Base-by-base conservation (phyloP, 495 filamentous ascomycete genomes). In the Pyronema omphalodes region DNA sequence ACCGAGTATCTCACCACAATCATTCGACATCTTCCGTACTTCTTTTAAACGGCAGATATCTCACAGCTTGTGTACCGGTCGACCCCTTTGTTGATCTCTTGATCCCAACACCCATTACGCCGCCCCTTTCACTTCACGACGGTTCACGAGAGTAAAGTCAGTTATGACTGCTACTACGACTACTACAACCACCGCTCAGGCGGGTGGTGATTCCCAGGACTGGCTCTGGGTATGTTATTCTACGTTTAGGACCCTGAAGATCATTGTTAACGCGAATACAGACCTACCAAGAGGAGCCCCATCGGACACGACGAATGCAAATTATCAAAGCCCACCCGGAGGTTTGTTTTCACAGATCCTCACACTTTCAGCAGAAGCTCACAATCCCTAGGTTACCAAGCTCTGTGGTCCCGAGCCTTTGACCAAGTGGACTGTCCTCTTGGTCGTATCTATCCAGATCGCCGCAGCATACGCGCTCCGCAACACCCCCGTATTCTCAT, bases 291-390 rank as follows among this genome's bases (percentile, higher is more conserved):
- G 93, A 99, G 70, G 93, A 99, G 70, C 93, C 93, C 43, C 93
- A 99, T 69, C 77, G 86, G 55, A 89, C 91, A 40, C 71, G 93
- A 62, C 76, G 93, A 53, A 73, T 84, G 54, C 86, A 87, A 54
- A 99, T 99, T 60, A 95, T 99, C 71, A 95, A 94, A 71, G 93
- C 93, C 19, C 89, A 99, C 67, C 93, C 93, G 46, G 88, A 96
- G 77, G 91, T 93, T 74, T 50, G 50, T 23, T 36, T 58, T 29
- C 18, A 40, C 39, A 50, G 3, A 4, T 36, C 17, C 47, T 1
- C 9, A 11, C 23, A 14, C 12, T 23, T 50, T 11, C 35, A 12
- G 5, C 29, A 36, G 3, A 12, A 50, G 47, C 47, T 50, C 11
- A 50, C 29, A 12, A 15, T 36, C 47, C 47, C 37, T 49, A 94